A percentile compares a stretch with the other conserved stretches of the same genome.
Conservation (phyloP, 2,329 filamentous ascomycete species). For the Aspergillus fructus region DNA sequence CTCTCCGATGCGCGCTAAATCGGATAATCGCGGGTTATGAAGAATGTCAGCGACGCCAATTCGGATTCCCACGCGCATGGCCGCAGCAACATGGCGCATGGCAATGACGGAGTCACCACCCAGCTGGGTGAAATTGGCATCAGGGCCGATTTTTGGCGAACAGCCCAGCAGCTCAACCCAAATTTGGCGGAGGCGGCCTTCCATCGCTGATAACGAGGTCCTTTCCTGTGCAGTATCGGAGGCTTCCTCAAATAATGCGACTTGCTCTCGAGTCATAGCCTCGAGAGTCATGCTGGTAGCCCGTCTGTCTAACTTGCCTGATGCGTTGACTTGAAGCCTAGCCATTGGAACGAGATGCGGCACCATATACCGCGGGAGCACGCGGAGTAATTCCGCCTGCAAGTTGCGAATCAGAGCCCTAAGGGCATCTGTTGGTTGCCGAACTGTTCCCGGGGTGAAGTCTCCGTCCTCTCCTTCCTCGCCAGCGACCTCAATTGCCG, state of each 20-base stretch:
- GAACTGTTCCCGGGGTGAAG: not conserved
- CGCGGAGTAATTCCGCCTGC: not conserved
- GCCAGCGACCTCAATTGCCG: not conserved
- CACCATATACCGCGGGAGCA: not conserved
- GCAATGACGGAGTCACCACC: not conserved
- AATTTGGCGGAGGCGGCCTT: not conserved
- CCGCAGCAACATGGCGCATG: not conserved
- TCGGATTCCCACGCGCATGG: not conserved
- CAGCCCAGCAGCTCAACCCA: not conserved
- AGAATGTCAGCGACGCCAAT: too few species aligned
- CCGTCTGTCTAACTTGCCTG: not conserved
- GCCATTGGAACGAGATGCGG: not conserved
- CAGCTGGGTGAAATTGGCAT: not conserved
- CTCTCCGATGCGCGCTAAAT: too few species aligned
- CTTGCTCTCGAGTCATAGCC: not conserved
- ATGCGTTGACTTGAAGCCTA: not conserved
- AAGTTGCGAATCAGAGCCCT: not conserved
- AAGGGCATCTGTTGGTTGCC: not conserved
- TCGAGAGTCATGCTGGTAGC: not conserved
- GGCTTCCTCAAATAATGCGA: not conserved
- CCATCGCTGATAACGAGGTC: not conserved
- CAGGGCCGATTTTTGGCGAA: not conserved
- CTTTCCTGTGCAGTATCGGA: not conserved
- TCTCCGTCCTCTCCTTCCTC: not conserved
- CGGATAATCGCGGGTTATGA: too few species aligned